Evolutionary conservation across 495 filamentous ascomycete species (phyloP).

Genomic region (Xylaria acuta): DNA sequence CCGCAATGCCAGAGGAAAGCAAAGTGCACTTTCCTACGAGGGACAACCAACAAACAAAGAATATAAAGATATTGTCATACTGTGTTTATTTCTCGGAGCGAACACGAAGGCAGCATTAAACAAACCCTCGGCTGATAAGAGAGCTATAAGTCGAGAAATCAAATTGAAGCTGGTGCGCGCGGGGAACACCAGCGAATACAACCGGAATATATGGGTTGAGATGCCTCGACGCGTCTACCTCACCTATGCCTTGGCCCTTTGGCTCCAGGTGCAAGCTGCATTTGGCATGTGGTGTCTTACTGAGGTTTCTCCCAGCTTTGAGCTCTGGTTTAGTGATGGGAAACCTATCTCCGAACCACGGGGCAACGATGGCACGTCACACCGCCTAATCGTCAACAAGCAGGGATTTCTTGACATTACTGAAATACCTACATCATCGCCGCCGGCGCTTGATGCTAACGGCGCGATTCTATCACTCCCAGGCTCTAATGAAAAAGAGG

Average conservation of each 20-base stretch:
- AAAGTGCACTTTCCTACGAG: too few relatives aligned
- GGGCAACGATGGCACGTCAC: neutral
- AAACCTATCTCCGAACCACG: neutral
- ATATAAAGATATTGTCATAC: too few relatives aligned
- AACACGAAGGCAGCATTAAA: too few relatives aligned
- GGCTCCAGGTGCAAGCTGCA: neutral
- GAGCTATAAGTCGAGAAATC: neutral
- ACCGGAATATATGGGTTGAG: neutral
- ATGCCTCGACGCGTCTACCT: neutral
- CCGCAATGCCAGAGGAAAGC: too few relatives aligned
- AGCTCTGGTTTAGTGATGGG: slow-evolving; percentile 7
- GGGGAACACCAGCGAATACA: neutral
- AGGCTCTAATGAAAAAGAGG: neutral
- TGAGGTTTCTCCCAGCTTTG: neutral
- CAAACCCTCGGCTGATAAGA: too few relatives aligned
- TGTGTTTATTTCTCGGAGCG: too few relatives aligned
- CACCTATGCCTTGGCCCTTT: neutral
- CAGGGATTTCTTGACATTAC: slow-evolving; percentile 24
- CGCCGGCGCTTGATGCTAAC: neutral
- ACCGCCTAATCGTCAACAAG: slow-evolving; percentile 17
- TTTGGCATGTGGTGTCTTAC: neutral
- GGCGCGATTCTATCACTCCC: neutral
- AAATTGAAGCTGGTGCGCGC: neutral
- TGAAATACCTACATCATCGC: neutral
- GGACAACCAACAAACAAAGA: too few relatives aligned